Evolutionary conservation across 169 alveolate species (phyloP), one percentile per base, ranked within the genome.

Genomic region (Eimeria maxima): DNA sequence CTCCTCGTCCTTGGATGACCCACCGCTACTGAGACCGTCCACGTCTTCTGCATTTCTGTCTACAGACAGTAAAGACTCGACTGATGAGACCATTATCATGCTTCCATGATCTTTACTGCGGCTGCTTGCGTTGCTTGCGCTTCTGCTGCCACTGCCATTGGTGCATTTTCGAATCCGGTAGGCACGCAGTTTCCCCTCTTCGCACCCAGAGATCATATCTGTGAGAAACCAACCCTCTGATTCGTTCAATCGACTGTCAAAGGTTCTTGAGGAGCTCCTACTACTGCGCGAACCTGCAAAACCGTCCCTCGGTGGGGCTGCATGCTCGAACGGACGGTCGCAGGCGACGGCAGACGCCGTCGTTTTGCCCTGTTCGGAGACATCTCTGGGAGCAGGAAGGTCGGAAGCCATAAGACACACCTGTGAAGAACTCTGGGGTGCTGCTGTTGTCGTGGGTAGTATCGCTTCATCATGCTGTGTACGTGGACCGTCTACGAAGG

Each of bases 171-270:
- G 80, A 33, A 29, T 10, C n/a, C 24, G 27, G 13, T 22, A 20
- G 29, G 44, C 71, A 53, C 11, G 71, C 29, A 50, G n/a, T n/a
- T 27, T 57, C 53, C 65, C 53, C 55, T 86, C 93, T 18, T 86
- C 93, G 80, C 69, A 33, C 57, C 93, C 93, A 33, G 80, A 45
- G 2, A 86, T 16, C 63, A 86, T 29, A 33, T 86, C 93, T 6
- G 93, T 86, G 13, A 86, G 63, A 22, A 86, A 86, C 93, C 93
- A 86, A 13, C 57, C 80, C 22, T 86, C 93, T 55, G 93, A 53
- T 27, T 86, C 93, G 5, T 86, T 80, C 57, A 86, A 60, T 6
- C 93, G 93, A 33, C 93, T 86, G 50, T 20, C 65, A 24, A 20
- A 44, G 13, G 8, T 20, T 44, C 60, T 76, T 42, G 87, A 44